phyloP scores from a whole-genome alignment of 257 asterid species.

The Solanum corneliomulleri region DNA sequence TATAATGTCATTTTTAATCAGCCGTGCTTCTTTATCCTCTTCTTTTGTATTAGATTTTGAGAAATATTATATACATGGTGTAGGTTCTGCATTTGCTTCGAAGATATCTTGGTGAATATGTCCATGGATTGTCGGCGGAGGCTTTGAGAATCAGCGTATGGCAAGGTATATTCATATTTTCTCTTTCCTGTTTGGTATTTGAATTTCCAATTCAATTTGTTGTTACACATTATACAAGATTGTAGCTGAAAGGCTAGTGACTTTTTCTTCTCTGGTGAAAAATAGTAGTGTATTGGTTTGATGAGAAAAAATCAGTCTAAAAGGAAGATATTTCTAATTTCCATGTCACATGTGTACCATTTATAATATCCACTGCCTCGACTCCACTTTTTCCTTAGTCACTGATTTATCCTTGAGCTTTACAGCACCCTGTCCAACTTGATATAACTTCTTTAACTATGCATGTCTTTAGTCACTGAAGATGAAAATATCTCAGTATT shows the following conservation, averaged over 20 bases:
- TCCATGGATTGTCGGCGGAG: conserved; percentile 95
- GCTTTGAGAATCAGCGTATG: conserved; percentile 96
- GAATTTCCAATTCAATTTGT: background rate
- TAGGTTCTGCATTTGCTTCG: conserved; percentile 99
- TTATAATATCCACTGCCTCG: background rate
- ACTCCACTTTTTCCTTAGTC: background rate
- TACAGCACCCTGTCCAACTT: background rate
- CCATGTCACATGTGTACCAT: background rate
- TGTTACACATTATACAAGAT: background rate
- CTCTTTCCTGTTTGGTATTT: background rate
- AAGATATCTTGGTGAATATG: conserved; percentile 94
- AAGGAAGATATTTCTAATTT: background rate
- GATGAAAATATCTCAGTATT: background rate
- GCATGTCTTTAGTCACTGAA: background rate
- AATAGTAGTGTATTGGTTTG: background rate
- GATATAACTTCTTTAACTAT: background rate
- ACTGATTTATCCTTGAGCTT: background rate
- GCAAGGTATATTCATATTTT: conserved; percentile 49
- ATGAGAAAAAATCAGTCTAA: background rate
- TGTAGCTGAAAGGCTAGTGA: background rate
- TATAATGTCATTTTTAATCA: background rate
- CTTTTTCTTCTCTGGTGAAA: background rate
- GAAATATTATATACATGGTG: conserved; percentile 1
- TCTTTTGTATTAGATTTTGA: background rate
- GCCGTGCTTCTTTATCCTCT: background rate